A percentile compares a stretch with the other conserved stretches of the same genome.
phyloP scores from a whole-genome alignment of 1,284 basidiomycete genomes.

The Anthracocystis setariae region DNA sequence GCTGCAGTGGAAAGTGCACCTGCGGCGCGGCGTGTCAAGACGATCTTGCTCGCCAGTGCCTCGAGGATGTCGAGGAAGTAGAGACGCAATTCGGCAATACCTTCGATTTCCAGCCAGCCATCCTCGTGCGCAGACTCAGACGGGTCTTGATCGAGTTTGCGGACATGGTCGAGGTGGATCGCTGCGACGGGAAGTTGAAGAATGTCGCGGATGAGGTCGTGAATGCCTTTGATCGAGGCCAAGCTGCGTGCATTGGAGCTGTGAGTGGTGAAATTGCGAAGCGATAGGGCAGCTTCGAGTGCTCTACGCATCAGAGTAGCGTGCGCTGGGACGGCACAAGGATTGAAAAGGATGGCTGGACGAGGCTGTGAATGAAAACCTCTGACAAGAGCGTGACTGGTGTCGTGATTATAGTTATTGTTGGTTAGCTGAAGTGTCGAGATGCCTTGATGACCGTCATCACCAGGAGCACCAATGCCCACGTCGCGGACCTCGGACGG shows the following conservation, averaged over 20 bases:
- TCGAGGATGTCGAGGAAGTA: constrained; percentile 64
- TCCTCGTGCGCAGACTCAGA: constrained; percentile 23
- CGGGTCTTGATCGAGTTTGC: not conserved
- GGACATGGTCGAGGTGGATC: not conserved
- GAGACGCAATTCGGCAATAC: constrained; percentile 56
- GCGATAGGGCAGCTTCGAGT: constrained; percentile 51
- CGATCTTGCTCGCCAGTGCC: constrained; percentile 33
- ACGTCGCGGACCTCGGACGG: constrained; percentile 37
- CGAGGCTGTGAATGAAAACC: not conserved
- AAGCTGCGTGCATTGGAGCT: constrained; percentile 43
- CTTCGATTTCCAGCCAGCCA: constrained; percentile 52
- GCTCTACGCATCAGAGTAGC: constrained; percentile 56
- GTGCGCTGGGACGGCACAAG: constrained; percentile 29
- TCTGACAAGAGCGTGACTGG: constrained; percentile 1
- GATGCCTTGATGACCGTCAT: constrained; percentile 35
- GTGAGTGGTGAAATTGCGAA: constrained; percentile 53
- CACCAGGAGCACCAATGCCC: constrained; percentile 53
- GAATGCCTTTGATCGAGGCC: constrained; percentile 26
- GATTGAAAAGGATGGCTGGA: constrained; percentile 9
- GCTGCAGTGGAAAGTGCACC: not conserved
- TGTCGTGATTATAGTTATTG: not conserved
- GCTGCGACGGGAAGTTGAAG: constrained; percentile 31
- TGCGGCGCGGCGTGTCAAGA: constrained; percentile 46
- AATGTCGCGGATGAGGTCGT: constrained; percentile 40
- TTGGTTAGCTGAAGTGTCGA: constrained; percentile 7